Conservation (phyloP, 306 rosid species). For the Lupinus albus region DNA sequence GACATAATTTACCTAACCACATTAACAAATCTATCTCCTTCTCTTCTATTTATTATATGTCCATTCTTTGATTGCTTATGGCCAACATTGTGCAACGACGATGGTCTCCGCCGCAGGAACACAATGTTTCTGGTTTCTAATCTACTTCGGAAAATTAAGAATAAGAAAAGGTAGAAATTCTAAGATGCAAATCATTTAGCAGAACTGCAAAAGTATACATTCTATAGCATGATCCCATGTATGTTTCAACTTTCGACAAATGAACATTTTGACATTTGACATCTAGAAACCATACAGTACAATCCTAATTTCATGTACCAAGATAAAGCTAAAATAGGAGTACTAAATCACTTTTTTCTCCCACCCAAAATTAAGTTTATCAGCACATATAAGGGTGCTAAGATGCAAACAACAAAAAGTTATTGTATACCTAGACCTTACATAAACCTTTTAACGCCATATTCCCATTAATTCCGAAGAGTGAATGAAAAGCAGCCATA, state of each 20-base stretch:
- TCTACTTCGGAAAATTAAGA: background rate
- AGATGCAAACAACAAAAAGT: constrained; percentile 4
- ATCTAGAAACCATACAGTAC: background rate
- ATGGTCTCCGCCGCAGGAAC: no score
- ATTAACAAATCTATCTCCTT: no score
- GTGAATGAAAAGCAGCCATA: constrained; percentile 7
- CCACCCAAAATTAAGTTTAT: constrained; percentile 1
- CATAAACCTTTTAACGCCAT: background rate
- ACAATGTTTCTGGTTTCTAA: constrained; percentile 1
- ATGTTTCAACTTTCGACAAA: background rate
- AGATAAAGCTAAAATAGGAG: background rate
- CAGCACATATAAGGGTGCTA: background rate
- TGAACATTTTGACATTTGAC: background rate
- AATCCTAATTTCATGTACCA: background rate
- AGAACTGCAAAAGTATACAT: constrained; percentile 16
- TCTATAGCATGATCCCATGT: background rate
- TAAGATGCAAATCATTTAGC: background rate
- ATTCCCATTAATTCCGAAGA: background rate
- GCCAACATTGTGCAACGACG: no score
- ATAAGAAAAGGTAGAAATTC: background rate
- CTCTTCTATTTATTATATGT: no score
- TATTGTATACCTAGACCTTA: background rate
- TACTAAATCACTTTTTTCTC: background rate
- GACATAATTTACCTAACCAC: no score
- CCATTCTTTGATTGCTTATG: no score